Evolutionary conservation across 2,329 filamentous ascomycete genomes (phyloP).

Genomic region (Trichoderma lentiforme): DNA sequence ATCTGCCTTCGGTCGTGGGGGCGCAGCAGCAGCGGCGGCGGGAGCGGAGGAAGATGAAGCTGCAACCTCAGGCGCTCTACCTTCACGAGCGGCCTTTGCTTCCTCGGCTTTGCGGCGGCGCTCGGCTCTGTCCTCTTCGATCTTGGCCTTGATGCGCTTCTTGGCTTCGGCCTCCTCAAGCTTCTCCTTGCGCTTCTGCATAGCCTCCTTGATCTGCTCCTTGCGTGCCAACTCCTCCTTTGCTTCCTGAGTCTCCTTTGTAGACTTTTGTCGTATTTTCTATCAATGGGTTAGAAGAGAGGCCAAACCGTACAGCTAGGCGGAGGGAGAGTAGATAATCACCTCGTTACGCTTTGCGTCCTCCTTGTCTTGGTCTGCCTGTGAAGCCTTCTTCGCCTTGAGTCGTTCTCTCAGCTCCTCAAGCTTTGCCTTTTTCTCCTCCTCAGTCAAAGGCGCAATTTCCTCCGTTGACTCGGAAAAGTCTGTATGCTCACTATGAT

Average conservation of each 20-base stretch:
- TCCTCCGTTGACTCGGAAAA: conserved; percentile 94
- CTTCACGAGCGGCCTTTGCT: conserved; percentile 82
- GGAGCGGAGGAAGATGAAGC: conserved; percentile 44
- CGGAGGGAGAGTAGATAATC: conserved; percentile 19
- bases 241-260: conserved; percentile 79
- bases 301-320: not conserved
- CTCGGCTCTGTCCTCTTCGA: conserved; percentile 91
- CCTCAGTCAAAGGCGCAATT: conserved; percentile 83
- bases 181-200: conserved; percentile 84
- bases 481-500: conserved; percentile 72
- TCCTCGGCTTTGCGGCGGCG: conserved; percentile 79
- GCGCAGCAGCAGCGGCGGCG: conserved; percentile 44
- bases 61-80: conserved; percentile 50
- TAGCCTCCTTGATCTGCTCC: conserved; percentile 88
- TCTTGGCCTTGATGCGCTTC: conserved; percentile 86
- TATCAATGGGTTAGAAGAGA: conserved; percentile 27
- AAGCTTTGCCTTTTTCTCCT: conserved; percentile 81
- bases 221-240: conserved; percentile 88
- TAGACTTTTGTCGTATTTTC: conserved; percentile 79
- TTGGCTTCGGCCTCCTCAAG: conserved; percentile 79
- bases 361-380: conserved; percentile 71
- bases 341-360: conserved; percentile 85
- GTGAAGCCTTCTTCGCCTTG: conserved; percentile 66
- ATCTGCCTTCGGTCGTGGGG: conserved; percentile 61
- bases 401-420: conserved; percentile 70